Base-by-base conservation (phyloP, 2,329 filamentous ascomycete species). In the Colletotrichum melonis region DNA sequence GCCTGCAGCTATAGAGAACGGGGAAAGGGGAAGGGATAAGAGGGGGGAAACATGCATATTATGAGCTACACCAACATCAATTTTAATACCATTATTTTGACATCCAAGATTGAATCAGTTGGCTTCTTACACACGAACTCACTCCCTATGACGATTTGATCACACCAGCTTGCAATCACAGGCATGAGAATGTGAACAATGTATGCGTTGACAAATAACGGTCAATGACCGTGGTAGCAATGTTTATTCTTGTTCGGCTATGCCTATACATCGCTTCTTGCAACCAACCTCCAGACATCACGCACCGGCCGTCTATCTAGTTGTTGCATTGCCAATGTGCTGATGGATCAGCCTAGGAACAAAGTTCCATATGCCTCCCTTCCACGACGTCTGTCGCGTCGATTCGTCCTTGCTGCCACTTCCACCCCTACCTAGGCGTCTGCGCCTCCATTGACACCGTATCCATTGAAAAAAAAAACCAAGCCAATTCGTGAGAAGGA, bases 401-500 rank as follows among this genome's bases (percentile, higher is more conserved):
- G 22, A 14, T 22, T 9, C 14, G 19, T 57, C 11, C 54, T 35
- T 30, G 57, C 22, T 19, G 7, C 22, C 4, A 11, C 52, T 19
- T 56, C 49, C 28, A 54, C 38, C 46, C 16, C n/a, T 22, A 12
- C 22, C 38, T 57, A 63, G 57, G 69, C 57, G 54, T 30, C 9
- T 59, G 54, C 32, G 66, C 60, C 67, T 69, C 60, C 26, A 19
- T 70, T 32, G 22, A 63, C 35, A 63, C 69, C 57, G 22, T 68
- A 65, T 63, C 56, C 49, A 56, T 70, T n/a, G 35, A 19, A 59
- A 60, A 67, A 54, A 67, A 54, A 32, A 74, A 67, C 30, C 60
- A 74, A 74, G 35, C 57, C 63, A 74, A 67, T 42, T 74, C 72
- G 57, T 72, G 30, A 67, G 68, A 58, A 59, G 69, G 66, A 69